Base-by-base conservation (phyloP, 78 protist genomes). In the Chrysochromulina tobinii region DNA sequence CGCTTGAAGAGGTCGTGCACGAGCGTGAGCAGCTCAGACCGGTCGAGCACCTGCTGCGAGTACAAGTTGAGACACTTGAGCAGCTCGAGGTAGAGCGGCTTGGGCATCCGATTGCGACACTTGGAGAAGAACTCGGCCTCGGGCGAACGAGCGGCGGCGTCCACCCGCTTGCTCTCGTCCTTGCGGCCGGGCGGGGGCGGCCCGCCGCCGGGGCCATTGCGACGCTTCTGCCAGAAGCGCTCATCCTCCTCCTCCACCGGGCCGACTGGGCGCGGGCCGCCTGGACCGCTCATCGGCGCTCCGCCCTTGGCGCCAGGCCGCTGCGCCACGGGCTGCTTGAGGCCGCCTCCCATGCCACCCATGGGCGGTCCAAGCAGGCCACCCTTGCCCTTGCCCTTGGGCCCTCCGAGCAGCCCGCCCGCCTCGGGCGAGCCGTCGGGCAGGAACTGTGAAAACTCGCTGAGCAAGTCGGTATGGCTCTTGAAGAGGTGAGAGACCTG, bases 381-480 rank as follows among this genome's bases (percentile, higher is more conserved):
- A 18, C 3, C 81, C 61, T 54, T 18, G 64, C 55, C 81, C 73
- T 81, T 14, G 23, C n/a, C 18, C 92, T 8, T 54, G 25, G 50
- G 85, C 48, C 0, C 6, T 20, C 9, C 69, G 14, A 1, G 89
- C 54, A 6, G 25, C 8, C 8, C 2, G 23, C 6, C 12, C 88
- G 55, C 53, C 73, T 59, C 57, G 53, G 57, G 66, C 84, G 85
- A 88, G 23, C 79, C 91, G 7, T 95, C 98, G 25, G 99, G 99
- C 69, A 98, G 93, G 95, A 98, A 98, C 91, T 96, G 96, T 4
- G 90, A 86, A 25, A 98, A 98, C 93, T 98, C 99, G 1, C 84
- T 88, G 17, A 98, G 95, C 57, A 98, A 88, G 77, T 98, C 99
- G 12, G 89, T n/a, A 59, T 98, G 98, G 11, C 50, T 61, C 25